Evolutionary conservation across 768 basidiomycete genomes (phyloP).

Genomic region (Dioszegia aurantiaca): DNA sequence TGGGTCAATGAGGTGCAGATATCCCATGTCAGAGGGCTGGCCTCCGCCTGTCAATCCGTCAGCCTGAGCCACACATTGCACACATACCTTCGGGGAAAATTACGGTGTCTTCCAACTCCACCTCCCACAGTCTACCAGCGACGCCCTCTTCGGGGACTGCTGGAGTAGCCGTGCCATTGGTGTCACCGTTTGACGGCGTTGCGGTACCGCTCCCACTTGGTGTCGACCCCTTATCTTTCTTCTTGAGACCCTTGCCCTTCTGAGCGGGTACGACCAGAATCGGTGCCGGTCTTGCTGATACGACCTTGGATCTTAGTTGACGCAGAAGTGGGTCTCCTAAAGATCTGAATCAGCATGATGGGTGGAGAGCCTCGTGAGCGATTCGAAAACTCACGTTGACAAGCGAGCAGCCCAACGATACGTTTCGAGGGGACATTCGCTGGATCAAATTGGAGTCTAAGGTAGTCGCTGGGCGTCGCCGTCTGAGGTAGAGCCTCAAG

Average conservation of each 20-base stretch:
- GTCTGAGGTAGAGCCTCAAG: conserved; percentile 1
- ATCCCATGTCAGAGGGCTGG: conserved; percentile 48
- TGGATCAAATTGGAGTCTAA: conserved; percentile 45
- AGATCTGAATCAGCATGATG: background rate
- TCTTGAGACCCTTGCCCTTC: conserved; percentile 36
- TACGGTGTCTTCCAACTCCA: conserved; percentile 48
- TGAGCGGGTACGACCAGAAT: conserved; percentile 33
- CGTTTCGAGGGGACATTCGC: conserved; percentile 29
- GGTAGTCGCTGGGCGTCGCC: conserved; percentile 42
- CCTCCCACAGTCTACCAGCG: conserved; percentile 40
- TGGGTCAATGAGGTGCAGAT: conserved; percentile 20
- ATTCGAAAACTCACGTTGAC: conserved; percentile 41
- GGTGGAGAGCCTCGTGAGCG: background rate
- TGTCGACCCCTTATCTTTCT: conserved; percentile 19
- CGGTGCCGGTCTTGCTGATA: conserved; percentile 24
- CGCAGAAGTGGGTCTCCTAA: conserved; percentile 44
- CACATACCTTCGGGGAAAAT: conserved; percentile 51
- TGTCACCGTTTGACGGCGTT: background rate
- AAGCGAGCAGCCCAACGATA: conserved; percentile 51
- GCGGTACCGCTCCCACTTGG: background rate
- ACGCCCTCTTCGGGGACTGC: background rate
- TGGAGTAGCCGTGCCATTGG: background rate
- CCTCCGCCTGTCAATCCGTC: conserved; percentile 41
- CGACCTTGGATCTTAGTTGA: conserved; percentile 26
- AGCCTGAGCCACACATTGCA: conserved; percentile 1